Base-by-base conservation (phyloP, 495 filamentous ascomycete species). In the Cercophora newfieldiana region DNA sequence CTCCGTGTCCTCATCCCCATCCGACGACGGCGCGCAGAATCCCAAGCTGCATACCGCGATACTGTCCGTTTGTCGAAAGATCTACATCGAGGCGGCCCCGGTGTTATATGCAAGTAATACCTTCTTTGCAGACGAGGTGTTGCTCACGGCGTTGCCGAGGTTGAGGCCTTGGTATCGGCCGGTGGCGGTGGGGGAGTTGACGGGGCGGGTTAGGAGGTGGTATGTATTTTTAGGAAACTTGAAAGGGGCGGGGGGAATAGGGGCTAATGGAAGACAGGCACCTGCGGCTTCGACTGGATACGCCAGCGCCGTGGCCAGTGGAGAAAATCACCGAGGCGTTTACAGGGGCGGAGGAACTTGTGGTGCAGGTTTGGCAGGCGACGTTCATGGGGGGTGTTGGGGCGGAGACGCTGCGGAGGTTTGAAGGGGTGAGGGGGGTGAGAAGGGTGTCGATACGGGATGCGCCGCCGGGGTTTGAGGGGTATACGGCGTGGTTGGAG, bases 401-500 rank as follows among this genome's bases (percentile, higher is more conserved):
- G 37, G 75, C 74, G 56, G 73, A 68, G 14, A 74, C 71, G 19
- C 71, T 86, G 64, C 70, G 69, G 30, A 66, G 77, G 61, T 86
- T 86, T 64, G 81, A 82, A 68, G 79, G 73, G 4, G 79, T 87
- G 1, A 69, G 84, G 26, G 84, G 81, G 0, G 83, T 86, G 7
- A 63, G 77, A 53, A 70, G 61, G 28, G 81, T 78, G 8, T 66
- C 63, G 21, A 73, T 87, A 18, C 50, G 66, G 26, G 83, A 84
- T 10, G 81, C 78, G 65, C 70, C 81, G 7, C 72, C 69, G 12
- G 70, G 70, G 7, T 78, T 80, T 54, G 76, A 74, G 50, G 69
- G 75, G 56, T 83, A 85, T 65, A 72, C 75, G 7, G 50, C 63
- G 1, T 84, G 82, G 82, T 69, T 86, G 57, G 75, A 78, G 66